Base-by-base conservation (phyloP, 495 filamentous ascomycete species). In the Staphylotrichum tortipilum region DNA sequence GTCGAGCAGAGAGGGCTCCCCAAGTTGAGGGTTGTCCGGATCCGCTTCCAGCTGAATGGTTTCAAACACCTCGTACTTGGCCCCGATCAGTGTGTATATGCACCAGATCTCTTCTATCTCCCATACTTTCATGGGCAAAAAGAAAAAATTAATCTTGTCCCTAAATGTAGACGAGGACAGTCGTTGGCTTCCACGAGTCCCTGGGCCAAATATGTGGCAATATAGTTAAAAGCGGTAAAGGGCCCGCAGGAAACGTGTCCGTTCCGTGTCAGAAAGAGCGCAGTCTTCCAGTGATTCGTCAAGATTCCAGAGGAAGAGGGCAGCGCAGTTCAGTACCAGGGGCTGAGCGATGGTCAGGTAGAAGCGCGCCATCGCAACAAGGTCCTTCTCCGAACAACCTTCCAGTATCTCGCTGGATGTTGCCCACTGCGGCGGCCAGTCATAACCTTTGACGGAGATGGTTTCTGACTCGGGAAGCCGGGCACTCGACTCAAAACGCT, bases 191-290 rank as follows among this genome's bases (percentile, higher is more conserved):
- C 30, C 38, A 9, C 0, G 8, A 36, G 36, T 0, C 12, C 52
- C 45, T 5, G 19, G 9, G 22, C 63, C 63, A 35, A 63, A 61
- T 6, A 64, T 38, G 46, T 64, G 60, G 31, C 55, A 53, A 52
- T 50, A 63, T 4, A 59, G 41, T 18, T 66, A 47, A 47, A 57
- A 58, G 43, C 65, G 57, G 52, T 64, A 68, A 9, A 68, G 47
- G 3, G 60, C 62, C 0, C 63, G 59, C 15, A 57, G 35, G 39
- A 63, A 29, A 26, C 48, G 58, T 22, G 37, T 45, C 7, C 55
- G 47, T 33, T 66, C 65, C 12, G 47, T 54, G 15, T 30, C n/a
- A 29, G 53, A 66, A 2, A 59, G 45, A 3, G 30, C 17, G 7
- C 51, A n/a, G 23, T 22, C 49, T 3, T 0, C 21, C 7, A 30